A percentile compares a stretch with the other conserved stretches of the same genome.
Evolutionary conservation across 495 filamentous ascomycete species (phyloP).

Genomic region (Lophium mytilinum): DNA sequence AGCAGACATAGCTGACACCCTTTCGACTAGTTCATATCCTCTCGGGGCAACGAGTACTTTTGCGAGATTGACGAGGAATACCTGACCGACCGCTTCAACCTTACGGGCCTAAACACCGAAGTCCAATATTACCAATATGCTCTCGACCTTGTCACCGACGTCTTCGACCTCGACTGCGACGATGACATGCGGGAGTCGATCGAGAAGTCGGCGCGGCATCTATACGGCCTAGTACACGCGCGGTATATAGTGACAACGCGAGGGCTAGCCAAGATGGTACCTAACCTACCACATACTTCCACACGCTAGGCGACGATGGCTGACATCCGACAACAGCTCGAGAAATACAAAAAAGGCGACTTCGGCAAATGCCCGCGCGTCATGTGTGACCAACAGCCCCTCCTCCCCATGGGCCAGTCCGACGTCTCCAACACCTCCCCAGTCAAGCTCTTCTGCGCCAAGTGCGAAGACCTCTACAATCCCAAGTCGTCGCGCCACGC

Average conservation of each 20-base stretch:
- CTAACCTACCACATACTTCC: background rate
- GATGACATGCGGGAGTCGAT: constrained; percentile 97
- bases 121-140: constrained; percentile 99
- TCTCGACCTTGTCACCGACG: constrained; percentile 97
- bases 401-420: constrained; percentile 87
- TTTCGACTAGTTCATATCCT: constrained; percentile 76
- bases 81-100: constrained; percentile 94
- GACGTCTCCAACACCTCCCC: constrained; percentile 77
- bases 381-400: constrained; percentile 80
- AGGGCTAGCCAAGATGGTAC: constrained; percentile 92
- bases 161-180: constrained; percentile 97
- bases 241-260: constrained; percentile 95
- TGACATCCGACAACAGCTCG: constrained; percentile 51
- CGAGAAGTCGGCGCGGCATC: constrained; percentile 91
- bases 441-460: constrained; percentile 92
- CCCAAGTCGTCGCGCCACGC: constrained; percentile 96
- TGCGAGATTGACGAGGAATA: constrained; percentile 99
- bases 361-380: constrained; percentile 98
- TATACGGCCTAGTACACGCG: constrained; percentile 95
- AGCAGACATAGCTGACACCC: background rate
- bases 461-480: constrained; percentile 98
- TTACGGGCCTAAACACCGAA: constrained; percentile 94
- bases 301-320: too few species aligned
- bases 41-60: constrained; percentile 96
- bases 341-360: constrained; percentile 97